Conservation (phyloP, 2,329 filamentous ascomycete species). For the Botrytis porri region DNA sequence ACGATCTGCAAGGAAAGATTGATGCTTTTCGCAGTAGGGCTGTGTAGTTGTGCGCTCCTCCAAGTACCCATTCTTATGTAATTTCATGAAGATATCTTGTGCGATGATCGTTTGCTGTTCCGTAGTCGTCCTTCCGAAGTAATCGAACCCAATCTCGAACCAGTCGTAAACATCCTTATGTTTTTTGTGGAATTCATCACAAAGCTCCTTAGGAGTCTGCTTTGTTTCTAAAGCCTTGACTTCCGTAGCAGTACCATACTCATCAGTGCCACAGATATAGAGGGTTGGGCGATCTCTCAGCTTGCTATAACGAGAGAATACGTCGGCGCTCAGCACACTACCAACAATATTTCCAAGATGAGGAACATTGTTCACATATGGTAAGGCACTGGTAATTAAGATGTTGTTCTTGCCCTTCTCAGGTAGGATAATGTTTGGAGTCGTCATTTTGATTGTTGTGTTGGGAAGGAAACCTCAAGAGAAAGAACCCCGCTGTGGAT, state of each 20-base stretch:
- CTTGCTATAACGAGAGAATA: constrained; percentile 79
- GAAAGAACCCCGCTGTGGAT: constrained; percentile 18
- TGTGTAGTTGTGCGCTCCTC: constrained; percentile 85
- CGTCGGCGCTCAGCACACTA: constrained; percentile 83
- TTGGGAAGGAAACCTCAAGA: background rate
- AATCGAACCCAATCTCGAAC: constrained; percentile 93
- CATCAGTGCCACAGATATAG: constrained; percentile 84
- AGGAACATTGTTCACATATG: constrained; percentile 76
- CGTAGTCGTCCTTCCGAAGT: constrained; percentile 91
- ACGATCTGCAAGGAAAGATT: constrained; percentile 78
- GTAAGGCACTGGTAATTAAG: constrained; percentile 86
- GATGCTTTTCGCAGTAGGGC: constrained; percentile 80
- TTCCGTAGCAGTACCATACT: constrained; percentile 95
- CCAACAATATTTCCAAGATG: constrained; percentile 89
- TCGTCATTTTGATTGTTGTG: constrained; percentile 30
- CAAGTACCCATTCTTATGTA: constrained; percentile 85
- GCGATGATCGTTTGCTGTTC: constrained; percentile 87
- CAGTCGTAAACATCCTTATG: constrained; percentile 92
- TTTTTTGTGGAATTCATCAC: constrained; percentile 87
- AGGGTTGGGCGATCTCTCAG: constrained; percentile 76
- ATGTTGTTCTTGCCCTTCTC: constrained; percentile 77
- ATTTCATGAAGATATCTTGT: constrained; percentile 82
- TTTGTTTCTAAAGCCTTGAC: constrained; percentile 91
- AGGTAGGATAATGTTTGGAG: constrained; percentile 53
- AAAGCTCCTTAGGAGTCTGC: constrained; percentile 77